A percentile compares a stretch with the other conserved stretches of the same genome.
These are phyloP conservation scores for Solanum virginianum DNA, from an alignment of 257 asterid species.

Conservation along the genomic window DNA sequence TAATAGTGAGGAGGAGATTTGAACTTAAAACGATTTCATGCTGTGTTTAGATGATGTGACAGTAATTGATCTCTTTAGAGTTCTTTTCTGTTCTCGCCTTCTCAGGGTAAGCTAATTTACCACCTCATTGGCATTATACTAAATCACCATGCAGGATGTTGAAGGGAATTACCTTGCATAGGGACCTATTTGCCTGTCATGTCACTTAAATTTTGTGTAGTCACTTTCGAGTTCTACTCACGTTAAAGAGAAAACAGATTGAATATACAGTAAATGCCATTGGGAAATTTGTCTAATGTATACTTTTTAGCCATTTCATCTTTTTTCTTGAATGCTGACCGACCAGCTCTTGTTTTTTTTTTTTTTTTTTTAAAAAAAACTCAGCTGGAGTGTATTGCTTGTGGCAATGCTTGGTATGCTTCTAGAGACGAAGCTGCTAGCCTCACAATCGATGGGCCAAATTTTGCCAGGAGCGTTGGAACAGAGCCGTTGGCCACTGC, in stretches of 20 bases:
- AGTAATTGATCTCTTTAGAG: background rate
- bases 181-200: background rate
- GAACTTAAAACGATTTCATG: background rate
- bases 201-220: background rate
- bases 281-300: background rate
- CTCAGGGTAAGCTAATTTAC: background rate
- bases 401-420: constrained; percentile 77
- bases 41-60: background rate
- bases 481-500: constrained; percentile 58
- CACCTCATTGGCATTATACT: background rate
- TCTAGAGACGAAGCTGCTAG: constrained; percentile 66
- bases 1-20: background rate
- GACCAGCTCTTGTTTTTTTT: background rate
- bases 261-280: background rate
- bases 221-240: background rate
- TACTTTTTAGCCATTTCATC: background rate
- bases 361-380: background rate
- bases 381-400: constrained; percentile 71
- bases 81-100: background rate
- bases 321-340: background rate
- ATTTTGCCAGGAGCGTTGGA: constrained; percentile 28
- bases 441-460: constrained; percentile 55
- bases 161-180: background rate
- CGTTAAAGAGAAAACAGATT: background rate
- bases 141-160: background rate